phyloP scores from a whole-genome alignment of 1,284 basidiomycete genomes.

The Cutaneotrichosporon mucoides region DNA sequence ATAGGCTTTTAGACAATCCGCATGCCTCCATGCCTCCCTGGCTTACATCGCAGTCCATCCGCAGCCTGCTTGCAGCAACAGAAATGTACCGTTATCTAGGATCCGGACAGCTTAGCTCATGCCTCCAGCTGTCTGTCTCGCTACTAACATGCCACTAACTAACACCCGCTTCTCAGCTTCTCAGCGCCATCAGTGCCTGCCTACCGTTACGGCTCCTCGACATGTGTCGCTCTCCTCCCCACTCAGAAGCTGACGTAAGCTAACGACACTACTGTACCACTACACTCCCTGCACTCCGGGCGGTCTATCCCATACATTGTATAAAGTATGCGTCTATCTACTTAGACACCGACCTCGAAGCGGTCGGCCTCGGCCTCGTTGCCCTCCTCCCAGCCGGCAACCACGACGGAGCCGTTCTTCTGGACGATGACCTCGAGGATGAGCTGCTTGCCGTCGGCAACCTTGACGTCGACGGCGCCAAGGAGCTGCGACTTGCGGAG shows the following conservation, averaged over 20 bases:
- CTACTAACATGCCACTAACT: no score
- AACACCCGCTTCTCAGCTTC: no score
- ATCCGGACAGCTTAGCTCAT: no score
- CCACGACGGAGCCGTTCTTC: slow-evolving; percentile 55
- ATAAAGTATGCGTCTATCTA: slow-evolving; percentile 1
- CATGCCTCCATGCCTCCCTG: no score
- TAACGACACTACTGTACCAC: not conserved
- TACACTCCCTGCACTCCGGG: not conserved
- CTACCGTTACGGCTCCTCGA: not conserved
- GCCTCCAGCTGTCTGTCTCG: no score
- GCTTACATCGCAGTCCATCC: no score
- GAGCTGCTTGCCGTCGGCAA: slow-evolving; percentile 56
- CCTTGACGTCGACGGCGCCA: slow-evolving; percentile 53
- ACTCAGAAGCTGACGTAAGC: not conserved
- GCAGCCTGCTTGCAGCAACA: no score
- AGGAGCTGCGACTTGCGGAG: slow-evolving; percentile 60
- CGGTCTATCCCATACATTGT: slow-evolving; percentile 1
- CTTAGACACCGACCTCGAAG: slow-evolving; percentile 22
- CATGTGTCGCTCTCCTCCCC: not conserved
- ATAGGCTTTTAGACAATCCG: no score
- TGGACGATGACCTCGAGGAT: slow-evolving; percentile 62
- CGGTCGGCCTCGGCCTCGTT: slow-evolving; percentile 43
- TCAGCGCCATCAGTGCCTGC: no score
- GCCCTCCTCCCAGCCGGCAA: slow-evolving; percentile 54
- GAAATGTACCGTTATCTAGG: no score